Base-by-base conservation (phyloP, 2,329 filamentous ascomycete species). In the Venturia nashicola region DNA sequence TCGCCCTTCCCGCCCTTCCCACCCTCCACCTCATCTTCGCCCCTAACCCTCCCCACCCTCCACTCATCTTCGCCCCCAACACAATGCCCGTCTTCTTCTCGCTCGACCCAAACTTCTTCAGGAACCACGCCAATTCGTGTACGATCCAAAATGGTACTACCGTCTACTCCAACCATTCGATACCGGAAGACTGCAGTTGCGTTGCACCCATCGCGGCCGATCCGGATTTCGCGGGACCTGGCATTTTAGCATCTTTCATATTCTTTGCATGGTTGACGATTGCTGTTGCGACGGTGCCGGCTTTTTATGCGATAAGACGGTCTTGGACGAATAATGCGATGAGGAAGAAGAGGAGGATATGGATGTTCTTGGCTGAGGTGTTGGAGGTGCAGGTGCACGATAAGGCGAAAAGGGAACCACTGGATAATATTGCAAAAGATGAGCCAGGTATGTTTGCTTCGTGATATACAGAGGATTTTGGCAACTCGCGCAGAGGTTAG, bases 161-260 rank as follows among this genome's bases (percentile, higher is more conserved):
- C 36, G 39, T 63, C 46, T 63, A 59, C 36, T 46, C 42, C 20
- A 43, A 55, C 23, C 61, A 59, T 23, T 59, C 46, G 18, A 43
- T 57, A 32, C 34, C 61, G 11, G 4, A 14, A 7, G 61, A 59
- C 11, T 63, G 61, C 42, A 63, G 46, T 11, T 63, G 61, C 42
- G 46, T 59, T n/a, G 61, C 61, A 39, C 61, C 61, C 16, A 57
- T 59, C 48, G 11, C 5, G 18, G 61, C 61, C 23, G 46, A 59
- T 27, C 48, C 61, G 32, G 61, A 63, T 59, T 42, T 63, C 20
- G 61, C 61, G 40, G 61, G 61, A n/a, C 46, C 61, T 60, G 61
- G 46, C 2, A 59, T 59, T 27, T 20, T 63, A n/a, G 51, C 61
- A 16, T 55, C 51, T 3, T 63, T 63, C 34, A 39, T 55, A 11